Conservation (phyloP, 257 asterid species). For the Solanum habrochaites region DNA sequence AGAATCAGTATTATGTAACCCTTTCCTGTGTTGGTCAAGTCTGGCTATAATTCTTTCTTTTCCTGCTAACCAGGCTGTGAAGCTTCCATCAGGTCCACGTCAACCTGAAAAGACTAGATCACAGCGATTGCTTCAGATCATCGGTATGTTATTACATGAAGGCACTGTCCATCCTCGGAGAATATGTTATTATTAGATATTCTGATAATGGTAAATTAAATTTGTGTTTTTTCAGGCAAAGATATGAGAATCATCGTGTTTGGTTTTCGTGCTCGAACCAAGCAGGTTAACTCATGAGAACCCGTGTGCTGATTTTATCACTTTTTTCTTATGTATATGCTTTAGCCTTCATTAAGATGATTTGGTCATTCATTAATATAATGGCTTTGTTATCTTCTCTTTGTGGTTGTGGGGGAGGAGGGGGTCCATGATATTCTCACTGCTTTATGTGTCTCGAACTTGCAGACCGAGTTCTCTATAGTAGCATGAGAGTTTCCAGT, state of each 20-base stretch:
- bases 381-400: neutral
- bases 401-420: neutral
- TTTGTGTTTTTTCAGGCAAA: slow-evolving; percentile 48
- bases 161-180: neutral
- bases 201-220: neutral
- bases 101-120: slow-evolving; percentile 65
- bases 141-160: slow-evolving; percentile 42
- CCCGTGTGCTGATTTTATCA: slow-evolving; percentile 9
- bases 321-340: neutral
- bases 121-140: slow-evolving; percentile 78
- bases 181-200: neutral
- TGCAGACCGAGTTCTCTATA: neutral
- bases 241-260: slow-evolving; percentile 92
- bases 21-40: neutral
- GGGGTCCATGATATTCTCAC: neutral
- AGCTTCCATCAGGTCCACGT: slow-evolving; percentile 54
- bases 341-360: neutral
- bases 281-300: slow-evolving; percentile 50
- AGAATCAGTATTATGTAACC: neutral
- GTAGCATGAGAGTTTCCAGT: neutral
- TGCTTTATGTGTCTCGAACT: neutral
- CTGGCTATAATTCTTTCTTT: slow-evolving; percentile 1
- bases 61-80: slow-evolving; percentile 41
- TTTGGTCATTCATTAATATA: neutral
- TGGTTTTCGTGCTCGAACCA: slow-evolving; percentile 89